Evolutionary conservation across 257 asterid genomes (phyloP).

Genomic region (Solanum stenotomum): DNA sequence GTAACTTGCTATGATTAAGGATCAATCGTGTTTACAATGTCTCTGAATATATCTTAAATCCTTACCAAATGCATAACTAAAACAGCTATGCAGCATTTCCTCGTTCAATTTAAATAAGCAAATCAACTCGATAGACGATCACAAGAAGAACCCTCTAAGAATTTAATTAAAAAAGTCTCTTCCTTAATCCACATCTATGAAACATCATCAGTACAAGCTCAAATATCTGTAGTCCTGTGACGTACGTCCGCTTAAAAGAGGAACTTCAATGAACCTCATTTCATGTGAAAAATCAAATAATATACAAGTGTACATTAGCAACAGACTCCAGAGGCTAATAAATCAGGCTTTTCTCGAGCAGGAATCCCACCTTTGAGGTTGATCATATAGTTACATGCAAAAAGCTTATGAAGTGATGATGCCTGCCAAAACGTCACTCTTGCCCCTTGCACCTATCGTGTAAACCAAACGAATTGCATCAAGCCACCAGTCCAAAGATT

Average conservation of each 20-base stretch:
- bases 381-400: constrained; percentile 21
- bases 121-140: neutral
- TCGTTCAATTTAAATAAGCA: neutral
- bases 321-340: constrained; percentile 6
- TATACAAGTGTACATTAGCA: constrained; percentile 38
- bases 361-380: neutral
- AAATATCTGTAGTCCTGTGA: neutral
- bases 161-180: neutral
- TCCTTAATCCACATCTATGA: neutral
- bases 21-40: neutral
- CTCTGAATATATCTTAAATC: neutral
- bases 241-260: neutral
- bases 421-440: constrained; percentile 96
- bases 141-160: neutral
- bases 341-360: constrained; percentile 9
- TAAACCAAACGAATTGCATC: constrained; percentile 92
- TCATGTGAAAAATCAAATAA: constrained; percentile 21
- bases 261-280: constrained; percentile 20
- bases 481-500: constrained; percentile 91
- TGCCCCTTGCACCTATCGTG: constrained; percentile 86
- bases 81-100: neutral
- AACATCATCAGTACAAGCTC: neutral
- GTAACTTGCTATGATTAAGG: neutral
- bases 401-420: constrained; percentile 53
- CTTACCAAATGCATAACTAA: neutral